Evolutionary conservation across 495 filamentous ascomycete species (phyloP).

Genomic region (Aspergillus haitiensis): DNA sequence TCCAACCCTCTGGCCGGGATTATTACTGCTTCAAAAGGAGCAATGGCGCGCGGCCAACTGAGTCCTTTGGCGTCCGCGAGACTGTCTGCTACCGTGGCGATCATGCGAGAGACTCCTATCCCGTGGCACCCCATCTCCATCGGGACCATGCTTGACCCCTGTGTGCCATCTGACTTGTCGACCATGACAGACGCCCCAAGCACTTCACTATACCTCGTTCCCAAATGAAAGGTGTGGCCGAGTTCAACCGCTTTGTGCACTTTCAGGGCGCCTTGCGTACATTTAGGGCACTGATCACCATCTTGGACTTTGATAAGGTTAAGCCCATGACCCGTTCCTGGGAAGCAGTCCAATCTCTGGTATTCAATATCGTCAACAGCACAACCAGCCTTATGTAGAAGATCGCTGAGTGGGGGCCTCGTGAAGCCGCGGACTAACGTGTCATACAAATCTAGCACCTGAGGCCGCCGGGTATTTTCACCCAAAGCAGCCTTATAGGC

Average conservation of each 20-base stretch:
- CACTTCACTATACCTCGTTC: constrained; percentile 79
- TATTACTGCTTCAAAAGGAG: constrained; percentile 80
- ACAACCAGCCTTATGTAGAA: constrained; percentile 34
- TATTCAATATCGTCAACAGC: constrained; percentile 38
- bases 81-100: constrained; percentile 77
- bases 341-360: constrained; percentile 44
- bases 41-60: constrained; percentile 84
- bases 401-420: constrained; percentile 45
- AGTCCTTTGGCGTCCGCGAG: constrained; percentile 73
- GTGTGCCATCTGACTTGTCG: constrained; percentile 26
- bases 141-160: constrained; percentile 41
- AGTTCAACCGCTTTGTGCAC: constrained; percentile 79
- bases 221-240: constrained; percentile 93
- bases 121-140: constrained; percentile 97
- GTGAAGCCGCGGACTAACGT: constrained; percentile 46
- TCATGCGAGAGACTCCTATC: constrained; percentile 88
- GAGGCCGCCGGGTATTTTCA: constrained; percentile 23
- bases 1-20: constrained; percentile 55
- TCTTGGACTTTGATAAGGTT: constrained; percentile 63
- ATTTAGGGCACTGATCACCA: constrained; percentile 73
- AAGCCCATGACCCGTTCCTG: constrained; percentile 38
- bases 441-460: constrained; percentile 47
- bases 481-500: constrained; percentile 20
- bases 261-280: constrained; percentile 60
- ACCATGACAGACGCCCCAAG: constrained; percentile 61